These are phyloP conservation scores for Auricularia sp. DNA, from an alignment of 768 basidiomycete genomes.

Conservation along the genomic window DNA sequence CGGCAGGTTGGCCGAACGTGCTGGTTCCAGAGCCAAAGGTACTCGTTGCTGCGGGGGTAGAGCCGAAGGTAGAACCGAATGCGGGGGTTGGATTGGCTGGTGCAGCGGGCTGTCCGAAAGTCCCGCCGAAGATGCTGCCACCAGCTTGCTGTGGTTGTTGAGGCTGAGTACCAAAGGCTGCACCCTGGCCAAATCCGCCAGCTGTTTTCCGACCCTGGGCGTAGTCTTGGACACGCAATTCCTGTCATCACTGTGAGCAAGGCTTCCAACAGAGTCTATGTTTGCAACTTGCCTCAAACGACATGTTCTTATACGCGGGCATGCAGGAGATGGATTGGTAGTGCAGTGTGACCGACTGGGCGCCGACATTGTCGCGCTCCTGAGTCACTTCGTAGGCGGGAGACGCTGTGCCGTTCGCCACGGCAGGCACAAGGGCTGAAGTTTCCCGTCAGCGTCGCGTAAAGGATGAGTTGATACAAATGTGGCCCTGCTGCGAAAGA, in stretches of 20 bases:
- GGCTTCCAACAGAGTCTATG: too few species aligned
- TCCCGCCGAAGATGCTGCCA: slow-evolving; percentile 14
- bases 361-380: slow-evolving; percentile 56
- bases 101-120: slow-evolving; percentile 17
- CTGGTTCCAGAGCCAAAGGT: slow-evolving; percentile 13
- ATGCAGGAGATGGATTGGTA: slow-evolving; percentile 79
- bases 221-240: slow-evolving; percentile 71
- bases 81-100: background rate
- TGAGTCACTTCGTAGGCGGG: slow-evolving; percentile 47
- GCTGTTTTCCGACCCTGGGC: slow-evolving; percentile 64
- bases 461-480: background rate
- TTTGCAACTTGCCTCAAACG: slow-evolving; percentile 48
- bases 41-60: background rate
- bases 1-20: slow-evolving; percentile 21
- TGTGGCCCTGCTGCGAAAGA: too few species aligned
- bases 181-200: slow-evolving; percentile 44
- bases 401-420: slow-evolving; percentile 60
- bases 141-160: slow-evolving; percentile 7
- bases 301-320: slow-evolving; percentile 67
- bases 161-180: slow-evolving; percentile 20
- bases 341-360: slow-evolving; percentile 38
- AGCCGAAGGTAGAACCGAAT: slow-evolving; percentile 9
- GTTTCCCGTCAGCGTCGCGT: slow-evolving; percentile 11
- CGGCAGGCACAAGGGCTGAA: slow-evolving; percentile 36
- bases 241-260: slow-evolving; percentile 32